Evolutionary conservation across 345 rosid species (phyloP).

Genomic region (Conringia planisiliqua): DNA sequence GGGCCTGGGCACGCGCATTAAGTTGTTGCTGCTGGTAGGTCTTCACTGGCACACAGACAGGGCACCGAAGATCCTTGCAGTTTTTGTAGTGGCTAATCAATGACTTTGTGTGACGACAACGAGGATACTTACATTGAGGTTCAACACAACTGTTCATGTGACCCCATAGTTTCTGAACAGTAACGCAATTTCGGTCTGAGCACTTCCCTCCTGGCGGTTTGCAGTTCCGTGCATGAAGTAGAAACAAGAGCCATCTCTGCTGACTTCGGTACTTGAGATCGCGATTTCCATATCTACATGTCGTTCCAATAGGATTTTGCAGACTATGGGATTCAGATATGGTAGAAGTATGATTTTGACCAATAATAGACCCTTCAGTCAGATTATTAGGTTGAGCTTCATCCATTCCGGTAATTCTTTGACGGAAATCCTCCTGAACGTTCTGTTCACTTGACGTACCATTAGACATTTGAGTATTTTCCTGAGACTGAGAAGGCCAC

Average conservation of each 20-base stretch:
- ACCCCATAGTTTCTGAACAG: conserved; percentile 58
- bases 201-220: conserved; percentile 83
- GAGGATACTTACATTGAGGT: conserved; percentile 61
- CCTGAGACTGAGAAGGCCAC: conserved; percentile 62
- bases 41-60: conserved; percentile 86
- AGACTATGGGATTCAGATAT: conserved; percentile 43
- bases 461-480: conserved; percentile 42
- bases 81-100: conserved; percentile 61
- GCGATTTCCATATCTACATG: conserved; percentile 47
- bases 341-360: conserved; percentile 45
- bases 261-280: conserved; percentile 66
- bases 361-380: conserved; percentile 54
- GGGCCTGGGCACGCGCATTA: conserved; percentile 45
- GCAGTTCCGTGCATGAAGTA: conserved; percentile 85
- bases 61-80: conserved; percentile 68
- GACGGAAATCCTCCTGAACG: conserved; percentile 70
- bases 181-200: conserved; percentile 53
- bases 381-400: conserved; percentile 74
- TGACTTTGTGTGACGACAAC: conserved; percentile 68
- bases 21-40: conserved; percentile 47
- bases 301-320: conserved; percentile 39
- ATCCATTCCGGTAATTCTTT: conserved; percentile 66
- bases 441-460: conserved; percentile 60
- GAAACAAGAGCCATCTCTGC: conserved; percentile 80
- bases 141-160: conserved; percentile 74